Conservation (phyloP, 768 basidiomycete genomes). For the Paxillus involutus region DNA sequence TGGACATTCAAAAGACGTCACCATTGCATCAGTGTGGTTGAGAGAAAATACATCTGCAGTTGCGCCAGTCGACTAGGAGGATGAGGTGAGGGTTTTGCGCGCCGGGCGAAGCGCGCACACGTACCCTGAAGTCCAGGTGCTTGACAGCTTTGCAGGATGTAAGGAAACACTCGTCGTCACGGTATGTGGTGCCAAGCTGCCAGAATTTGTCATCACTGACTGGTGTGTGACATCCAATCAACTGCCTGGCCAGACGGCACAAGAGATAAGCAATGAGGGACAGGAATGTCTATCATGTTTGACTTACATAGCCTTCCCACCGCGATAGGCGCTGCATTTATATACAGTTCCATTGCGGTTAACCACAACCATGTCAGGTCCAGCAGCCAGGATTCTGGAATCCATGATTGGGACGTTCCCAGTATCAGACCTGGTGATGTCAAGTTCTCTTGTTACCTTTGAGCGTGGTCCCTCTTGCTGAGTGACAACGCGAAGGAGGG, state of each 20-base stretch:
- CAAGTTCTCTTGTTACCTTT: slow-evolving; percentile 33
- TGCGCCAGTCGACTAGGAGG: slow-evolving; percentile 30
- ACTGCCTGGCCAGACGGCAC: slow-evolving; percentile 17
- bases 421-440: slow-evolving; percentile 40
- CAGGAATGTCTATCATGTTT: neutral
- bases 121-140: slow-evolving; percentile 59
- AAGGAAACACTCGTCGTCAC: slow-evolving; percentile 42
- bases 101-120: slow-evolving; percentile 7
- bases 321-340: slow-evolving; percentile 38
- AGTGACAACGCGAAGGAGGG: slow-evolving; percentile 37
- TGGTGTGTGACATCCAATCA: slow-evolving; percentile 10
- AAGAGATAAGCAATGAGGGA: neutral
- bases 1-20: slow-evolving; percentile 56
- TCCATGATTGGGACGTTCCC: slow-evolving; percentile 47
- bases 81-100: slow-evolving; percentile 5
- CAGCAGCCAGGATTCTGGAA: slow-evolving; percentile 37
- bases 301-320: slow-evolving; percentile 43
- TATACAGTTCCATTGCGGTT: slow-evolving; percentile 57
- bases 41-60: slow-evolving; percentile 36
- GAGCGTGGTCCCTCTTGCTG: slow-evolving; percentile 2
- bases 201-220: slow-evolving; percentile 42
- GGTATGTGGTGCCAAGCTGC: slow-evolving; percentile 44
- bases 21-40: slow-evolving; percentile 32
- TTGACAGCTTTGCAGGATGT: slow-evolving; percentile 44
- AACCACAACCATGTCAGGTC: slow-evolving; percentile 40